A percentile compares a stretch with the other conserved stretches of the same genome.
Conservation (phyloP, 768 basidiomycete genomes). For the Termitomyces sp. region DNA sequence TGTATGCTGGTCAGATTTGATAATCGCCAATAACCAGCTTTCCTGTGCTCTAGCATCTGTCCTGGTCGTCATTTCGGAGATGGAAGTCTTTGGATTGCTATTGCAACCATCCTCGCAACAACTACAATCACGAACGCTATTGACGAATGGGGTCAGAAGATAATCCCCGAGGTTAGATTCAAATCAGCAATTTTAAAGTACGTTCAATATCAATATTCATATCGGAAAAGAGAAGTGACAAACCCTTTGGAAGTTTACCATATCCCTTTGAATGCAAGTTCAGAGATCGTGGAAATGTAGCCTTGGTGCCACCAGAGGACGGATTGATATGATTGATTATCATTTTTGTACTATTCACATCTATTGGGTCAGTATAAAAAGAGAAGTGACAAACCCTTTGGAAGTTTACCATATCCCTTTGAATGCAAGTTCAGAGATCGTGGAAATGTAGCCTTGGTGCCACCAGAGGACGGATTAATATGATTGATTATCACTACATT, state of each 20-base stretch:
- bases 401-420: neutral
- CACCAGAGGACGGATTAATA: neutral
- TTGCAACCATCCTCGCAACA: constrained; percentile 26
- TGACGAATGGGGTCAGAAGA: constrained; percentile 26
- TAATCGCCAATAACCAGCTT: neutral
- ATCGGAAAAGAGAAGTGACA: neutral
- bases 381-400: neutral
- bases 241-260: neutral
- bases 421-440: neutral
- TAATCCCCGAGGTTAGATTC: constrained; percentile 12
- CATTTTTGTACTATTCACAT: neutral
- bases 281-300: neutral
- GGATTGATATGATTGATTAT: neutral
- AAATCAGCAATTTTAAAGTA: constrained; percentile 4
- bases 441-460: neutral
- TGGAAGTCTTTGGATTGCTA: constrained; percentile 19
- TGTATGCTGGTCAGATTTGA: neutral
- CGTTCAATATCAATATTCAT: neutral
- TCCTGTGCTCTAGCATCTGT: constrained; percentile 18
- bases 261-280: neutral
- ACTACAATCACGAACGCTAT: constrained; percentile 23
- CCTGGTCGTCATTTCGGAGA: constrained; percentile 25
- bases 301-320: neutral
- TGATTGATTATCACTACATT: neutral
- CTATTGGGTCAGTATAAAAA: neutral